phyloP scores from a whole-genome alignment of 352 stramenopile species.

The Salisapilia sapeloensis region DNA sequence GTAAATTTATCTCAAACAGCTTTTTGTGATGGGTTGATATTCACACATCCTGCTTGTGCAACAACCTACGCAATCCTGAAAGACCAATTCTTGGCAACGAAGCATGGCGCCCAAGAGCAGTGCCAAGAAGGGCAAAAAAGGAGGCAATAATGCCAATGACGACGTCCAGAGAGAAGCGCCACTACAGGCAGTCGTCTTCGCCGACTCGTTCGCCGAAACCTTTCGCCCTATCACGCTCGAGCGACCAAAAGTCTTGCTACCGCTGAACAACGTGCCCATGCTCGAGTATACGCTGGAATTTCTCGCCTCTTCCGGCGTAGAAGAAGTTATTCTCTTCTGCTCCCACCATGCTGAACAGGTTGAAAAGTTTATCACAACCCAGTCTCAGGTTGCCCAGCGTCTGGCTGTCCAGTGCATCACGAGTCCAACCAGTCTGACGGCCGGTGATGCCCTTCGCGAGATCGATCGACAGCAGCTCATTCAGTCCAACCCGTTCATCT shows the following conservation, averaged over 20 bases:
- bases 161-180: constrained; percentile 83
- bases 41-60: no score
- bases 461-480: constrained; percentile 90
- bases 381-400: constrained; percentile 34
- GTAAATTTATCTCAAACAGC: no score
- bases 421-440: constrained; percentile 75
- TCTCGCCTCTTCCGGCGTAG: constrained; percentile 83
- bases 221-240: constrained; percentile 86
- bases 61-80: no score
- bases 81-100: no score
- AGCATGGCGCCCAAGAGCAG: no score
- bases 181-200: constrained; percentile 94
- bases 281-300: constrained; percentile 97
- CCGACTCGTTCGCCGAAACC: constrained; percentile 88
- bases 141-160: constrained; percentile 10
- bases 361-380: constrained; percentile 58
- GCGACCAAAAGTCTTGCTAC: constrained; percentile 87
- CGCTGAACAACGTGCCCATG: constrained; percentile 93
- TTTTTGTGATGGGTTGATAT: no score
- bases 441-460: constrained; percentile 91
- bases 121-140: constrained; percentile 4
- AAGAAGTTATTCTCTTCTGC: constrained; percentile 91
- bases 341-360: constrained; percentile 75
- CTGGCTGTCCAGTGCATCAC: constrained; percentile 53
- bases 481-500: constrained; percentile 93